These are phyloP conservation scores for Penicillium sp. DNA, from an alignment of 2,329 filamentous ascomycete genomes.

Conservation along the genomic window DNA sequence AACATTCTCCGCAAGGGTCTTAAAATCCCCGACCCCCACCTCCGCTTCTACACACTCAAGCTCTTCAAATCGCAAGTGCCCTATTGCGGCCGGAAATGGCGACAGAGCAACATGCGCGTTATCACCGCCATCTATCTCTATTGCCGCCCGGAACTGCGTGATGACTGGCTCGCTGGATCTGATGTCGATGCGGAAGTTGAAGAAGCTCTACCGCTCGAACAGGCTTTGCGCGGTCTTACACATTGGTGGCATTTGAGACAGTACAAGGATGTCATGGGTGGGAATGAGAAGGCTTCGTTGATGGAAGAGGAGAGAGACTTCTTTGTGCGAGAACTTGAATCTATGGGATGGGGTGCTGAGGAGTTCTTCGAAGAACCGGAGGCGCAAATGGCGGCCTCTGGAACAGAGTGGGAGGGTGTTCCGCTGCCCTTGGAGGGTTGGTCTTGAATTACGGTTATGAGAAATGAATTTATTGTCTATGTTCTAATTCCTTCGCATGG, in stretches of 20 bases:
- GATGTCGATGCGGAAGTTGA: constrained; percentile 95
- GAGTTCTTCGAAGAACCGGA: constrained; percentile 27
- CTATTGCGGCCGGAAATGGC: constrained; percentile 97
- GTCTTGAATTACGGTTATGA: constrained; percentile 9
- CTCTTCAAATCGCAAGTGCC: constrained; percentile 98
- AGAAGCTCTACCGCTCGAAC: constrained; percentile 86
- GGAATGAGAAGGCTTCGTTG: constrained; percentile 53
- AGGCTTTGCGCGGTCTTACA: constrained; percentile 82
- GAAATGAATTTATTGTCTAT: constrained; percentile 7
- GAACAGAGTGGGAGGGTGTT: constrained; percentile 40
- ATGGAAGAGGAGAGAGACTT: constrained; percentile 76
- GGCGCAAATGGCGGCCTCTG: constrained; percentile 28
- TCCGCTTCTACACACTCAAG: constrained; percentile 93
- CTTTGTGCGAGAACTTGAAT: constrained; percentile 75
- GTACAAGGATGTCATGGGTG: constrained; percentile 75
- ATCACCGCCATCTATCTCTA: constrained; percentile 96
- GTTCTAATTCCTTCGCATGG: background rate
- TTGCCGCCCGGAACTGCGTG: constrained; percentile 85
- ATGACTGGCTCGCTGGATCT: constrained; percentile 89
- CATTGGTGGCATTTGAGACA: constrained; percentile 90
- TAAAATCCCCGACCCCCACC: constrained; percentile 81
- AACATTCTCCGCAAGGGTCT: constrained; percentile 90
- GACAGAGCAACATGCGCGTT: constrained; percentile 96
- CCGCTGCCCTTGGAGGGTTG: constrained; percentile 40
- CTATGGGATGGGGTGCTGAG: constrained; percentile 57